A percentile compares a stretch with the other conserved stretches of the same genome.
These are phyloP conservation scores for Kluyveromyces marxianus DNA, from an alignment of 1,139 yeast species.

Conservation along the genomic window DNA sequence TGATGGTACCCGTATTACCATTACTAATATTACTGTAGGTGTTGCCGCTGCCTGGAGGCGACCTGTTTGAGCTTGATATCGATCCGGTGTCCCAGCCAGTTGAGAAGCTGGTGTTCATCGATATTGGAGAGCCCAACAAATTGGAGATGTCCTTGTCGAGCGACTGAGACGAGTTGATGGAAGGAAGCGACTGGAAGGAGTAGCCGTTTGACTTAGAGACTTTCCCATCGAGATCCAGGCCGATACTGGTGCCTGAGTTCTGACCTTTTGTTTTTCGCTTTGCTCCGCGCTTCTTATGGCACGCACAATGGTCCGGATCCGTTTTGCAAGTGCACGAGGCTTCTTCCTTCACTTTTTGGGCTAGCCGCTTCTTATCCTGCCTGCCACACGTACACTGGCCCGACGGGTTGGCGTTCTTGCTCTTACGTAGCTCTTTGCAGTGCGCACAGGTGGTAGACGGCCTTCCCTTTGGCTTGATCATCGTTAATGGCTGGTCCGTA, in stretches of 20 bases:
- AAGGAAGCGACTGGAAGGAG: conserved; percentile 20
- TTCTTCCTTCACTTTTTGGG: conserved; percentile 39
- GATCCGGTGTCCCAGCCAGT: conserved; percentile 27
- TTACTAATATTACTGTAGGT: no score
- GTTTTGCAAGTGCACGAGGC: conserved; percentile 12
- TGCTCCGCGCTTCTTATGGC: conserved; percentile 14
- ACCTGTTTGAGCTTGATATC: conserved; percentile 22
- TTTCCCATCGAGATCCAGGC: conserved; percentile 16
- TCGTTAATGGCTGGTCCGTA: conserved; percentile 79
- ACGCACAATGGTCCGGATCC: conserved; percentile 17
- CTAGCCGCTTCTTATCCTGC: conserved; percentile 30
- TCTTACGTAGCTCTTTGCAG: conserved; percentile 73
- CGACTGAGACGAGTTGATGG: conserved; percentile 27
- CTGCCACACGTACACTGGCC: conserved; percentile 69
- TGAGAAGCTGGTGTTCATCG: conserved; percentile 12
- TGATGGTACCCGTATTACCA: no score
- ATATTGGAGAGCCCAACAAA: conserved; percentile 22
- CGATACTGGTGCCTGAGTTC: not conserved
- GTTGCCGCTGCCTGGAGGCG: conserved; percentile 14
- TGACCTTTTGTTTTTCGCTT: not conserved
- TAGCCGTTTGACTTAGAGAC: conserved; percentile 26
- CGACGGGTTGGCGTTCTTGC: conserved; percentile 52
- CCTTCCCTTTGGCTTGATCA: conserved; percentile 93
- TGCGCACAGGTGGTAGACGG: conserved; percentile 90
- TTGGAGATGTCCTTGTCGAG: conserved; percentile 22